Evolutionary conservation across 1,139 yeast species (phyloP), one percentile per base, ranked within the genome.

Genomic region (Debaryomyces udenii): DNA sequence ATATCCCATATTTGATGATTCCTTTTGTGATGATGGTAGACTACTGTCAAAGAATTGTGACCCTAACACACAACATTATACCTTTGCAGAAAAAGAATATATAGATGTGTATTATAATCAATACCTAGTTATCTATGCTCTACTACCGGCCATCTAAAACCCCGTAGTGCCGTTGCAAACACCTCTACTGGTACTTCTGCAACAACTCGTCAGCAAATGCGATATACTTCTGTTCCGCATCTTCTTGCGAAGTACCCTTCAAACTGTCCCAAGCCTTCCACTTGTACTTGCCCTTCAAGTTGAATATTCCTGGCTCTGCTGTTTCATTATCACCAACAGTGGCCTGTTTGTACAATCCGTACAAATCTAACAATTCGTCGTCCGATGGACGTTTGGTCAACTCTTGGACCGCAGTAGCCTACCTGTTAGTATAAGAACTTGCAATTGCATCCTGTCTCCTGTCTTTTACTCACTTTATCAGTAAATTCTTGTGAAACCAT

Each of bases 181-280:
- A 11, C 11, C 11, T 10, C 23, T 51, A 62, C 49, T 58, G 55
- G 61, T 73, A 71, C 57, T 73, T 73, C 41, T 74, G 80, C 51
- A 80, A 68, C 69, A 88, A 76, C 58, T 79, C 80, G 57, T 82
- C 82, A 48, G 84, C 96, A 37, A 85, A 70, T 29, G 65, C 86
- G 61, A 90, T 88, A 75, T 89, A 87, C 68, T 88, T 75, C 58
- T 78, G 55, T 74, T 91, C 98, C 48, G 99, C 99, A 24, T 90
- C 97, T 54, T 83, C 96, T 68, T 86, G 87, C 40, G 89, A 68
- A 45, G 78, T 79, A 43, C 98, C 99, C 73, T 88, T 85, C 57
- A 84, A 74, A 55, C 83, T 83, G 59, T 83, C 85, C 99, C 99
- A 93, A 13, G 97, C 79, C 64, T 89, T 91, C 98, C 98, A 93